Percentiles rank a stretch among this genome's conserved stretches.
phyloP scores from a whole-genome alignment of 192 early-diverging fungal genomes.

The Gonapodya prolifera region DNA sequence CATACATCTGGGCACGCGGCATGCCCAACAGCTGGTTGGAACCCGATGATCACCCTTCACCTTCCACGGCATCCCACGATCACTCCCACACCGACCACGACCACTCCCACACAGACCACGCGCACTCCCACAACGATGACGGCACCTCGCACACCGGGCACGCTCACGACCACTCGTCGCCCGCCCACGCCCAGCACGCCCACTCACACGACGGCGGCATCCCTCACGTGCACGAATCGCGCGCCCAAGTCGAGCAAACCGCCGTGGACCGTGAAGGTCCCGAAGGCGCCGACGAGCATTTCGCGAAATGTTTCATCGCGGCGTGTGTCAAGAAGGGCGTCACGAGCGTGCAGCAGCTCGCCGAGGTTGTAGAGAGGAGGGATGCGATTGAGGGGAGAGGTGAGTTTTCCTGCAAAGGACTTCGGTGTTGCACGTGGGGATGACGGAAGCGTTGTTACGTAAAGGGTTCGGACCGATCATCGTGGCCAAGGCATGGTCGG shows the following conservation, averaged over 20 bases:
- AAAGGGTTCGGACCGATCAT: not conserved
- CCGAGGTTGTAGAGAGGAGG: not conserved
- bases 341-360: not conserved
- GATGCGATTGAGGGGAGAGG: not conserved
- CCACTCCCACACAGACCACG: not conserved
- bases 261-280: not conserved
- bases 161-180: not conserved
- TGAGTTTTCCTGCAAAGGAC: not conserved
- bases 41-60: not conserved
- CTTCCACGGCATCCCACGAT: not conserved
- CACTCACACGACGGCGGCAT: constrained; percentile 5
- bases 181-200: not conserved
- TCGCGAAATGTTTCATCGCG: not conserved
- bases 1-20: too few species aligned
- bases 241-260: not conserved
- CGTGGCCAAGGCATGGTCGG: constrained; percentile 6
- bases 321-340: constrained; percentile 1
- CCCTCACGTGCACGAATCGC: not conserved
- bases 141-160: too few species aligned
- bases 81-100: not conserved
- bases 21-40: too few species aligned
- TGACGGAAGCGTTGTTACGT: not conserved
- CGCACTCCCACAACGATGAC: not conserved
- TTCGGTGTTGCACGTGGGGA: not conserved
- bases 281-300: not conserved